phyloP scores from a whole-genome alignment of 192 early-diverging fungal genomes.

The Mycoemilia scoparia region DNA sequence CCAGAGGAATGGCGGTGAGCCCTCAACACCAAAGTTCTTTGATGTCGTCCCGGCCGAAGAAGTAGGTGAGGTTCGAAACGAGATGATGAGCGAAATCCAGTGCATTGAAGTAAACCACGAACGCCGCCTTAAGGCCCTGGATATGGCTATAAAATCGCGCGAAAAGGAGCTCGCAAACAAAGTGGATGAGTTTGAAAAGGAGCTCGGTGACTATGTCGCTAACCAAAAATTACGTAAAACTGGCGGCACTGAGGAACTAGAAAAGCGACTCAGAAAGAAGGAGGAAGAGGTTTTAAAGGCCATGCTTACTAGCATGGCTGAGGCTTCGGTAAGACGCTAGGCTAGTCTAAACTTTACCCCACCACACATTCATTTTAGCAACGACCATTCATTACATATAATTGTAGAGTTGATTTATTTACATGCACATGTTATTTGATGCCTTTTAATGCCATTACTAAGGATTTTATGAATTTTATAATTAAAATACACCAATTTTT shows the following conservation, averaged over 20 bases:
- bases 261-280: slow-evolving; percentile 47
- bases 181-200: slow-evolving; percentile 62
- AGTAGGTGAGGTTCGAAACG: slow-evolving; percentile 40
- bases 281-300: slow-evolving; percentile 38
- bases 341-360: no score
- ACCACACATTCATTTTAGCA: no score
- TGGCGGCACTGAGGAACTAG: slow-evolving; percentile 53
- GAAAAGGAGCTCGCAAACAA: slow-evolving; percentile 43
- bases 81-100: slow-evolving; percentile 46
- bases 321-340: no score
- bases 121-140: slow-evolving; percentile 44
- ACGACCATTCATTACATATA: no score
- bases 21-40: slow-evolving; percentile 20
- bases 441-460: no score
- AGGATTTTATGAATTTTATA: no score
- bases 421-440: no score
- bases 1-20: slow-evolving; percentile 12
- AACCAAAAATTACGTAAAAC: slow-evolving; percentile 50
- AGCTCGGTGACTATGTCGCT: slow-evolving; percentile 45
- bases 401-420: no score
- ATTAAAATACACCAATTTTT: no score
- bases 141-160: slow-evolving; percentile 42
- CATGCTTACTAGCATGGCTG: slow-evolving; percentile 28
- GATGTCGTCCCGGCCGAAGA: slow-evolving; percentile 38
- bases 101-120: slow-evolving; percentile 48